Conservation (phyloP, 257 asterid genomes). For the Scutellaria baicalensis region DNA sequence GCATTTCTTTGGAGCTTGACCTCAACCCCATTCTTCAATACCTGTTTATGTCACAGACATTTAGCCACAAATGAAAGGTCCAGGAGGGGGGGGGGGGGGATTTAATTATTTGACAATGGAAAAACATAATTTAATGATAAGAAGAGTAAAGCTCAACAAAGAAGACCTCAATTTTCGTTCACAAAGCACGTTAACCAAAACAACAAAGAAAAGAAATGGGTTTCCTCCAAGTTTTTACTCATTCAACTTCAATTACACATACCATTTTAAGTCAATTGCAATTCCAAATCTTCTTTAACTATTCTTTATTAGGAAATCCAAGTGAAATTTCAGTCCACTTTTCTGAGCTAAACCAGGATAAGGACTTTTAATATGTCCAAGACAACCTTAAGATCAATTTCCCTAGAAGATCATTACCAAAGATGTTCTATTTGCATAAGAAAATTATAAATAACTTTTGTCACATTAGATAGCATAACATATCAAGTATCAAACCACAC, state of each 20-base stretch:
- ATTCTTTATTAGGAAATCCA: not conserved
- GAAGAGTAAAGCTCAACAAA: not conserved
- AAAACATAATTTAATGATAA: not conserved
- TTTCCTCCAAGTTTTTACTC: not conserved
- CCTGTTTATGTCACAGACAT: slow-evolving; percentile 35
- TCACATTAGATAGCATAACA: not conserved
- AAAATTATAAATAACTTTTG: not conserved
- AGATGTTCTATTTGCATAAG: not conserved
- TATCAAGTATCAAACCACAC: not conserved
- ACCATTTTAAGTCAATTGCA: not conserved
- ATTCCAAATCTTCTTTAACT: not conserved
- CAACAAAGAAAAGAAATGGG: not conserved
- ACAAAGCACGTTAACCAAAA: not conserved
- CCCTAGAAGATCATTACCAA: not conserved
- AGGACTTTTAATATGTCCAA: not conserved
- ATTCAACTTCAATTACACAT: not conserved
- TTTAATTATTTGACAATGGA: not conserved
- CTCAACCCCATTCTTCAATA: slow-evolving; percentile 88
- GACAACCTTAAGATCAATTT: not conserved
- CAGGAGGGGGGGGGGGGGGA: not conserved
- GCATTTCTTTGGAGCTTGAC: slow-evolving; percentile 96
- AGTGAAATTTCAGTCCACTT: not conserved
- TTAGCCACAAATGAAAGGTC: not conserved
- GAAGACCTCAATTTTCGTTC: not conserved
- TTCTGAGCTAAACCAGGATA: not conserved